phyloP scores from a whole-genome alignment of 768 basidiomycete species.

The Panus rudis region DNA sequence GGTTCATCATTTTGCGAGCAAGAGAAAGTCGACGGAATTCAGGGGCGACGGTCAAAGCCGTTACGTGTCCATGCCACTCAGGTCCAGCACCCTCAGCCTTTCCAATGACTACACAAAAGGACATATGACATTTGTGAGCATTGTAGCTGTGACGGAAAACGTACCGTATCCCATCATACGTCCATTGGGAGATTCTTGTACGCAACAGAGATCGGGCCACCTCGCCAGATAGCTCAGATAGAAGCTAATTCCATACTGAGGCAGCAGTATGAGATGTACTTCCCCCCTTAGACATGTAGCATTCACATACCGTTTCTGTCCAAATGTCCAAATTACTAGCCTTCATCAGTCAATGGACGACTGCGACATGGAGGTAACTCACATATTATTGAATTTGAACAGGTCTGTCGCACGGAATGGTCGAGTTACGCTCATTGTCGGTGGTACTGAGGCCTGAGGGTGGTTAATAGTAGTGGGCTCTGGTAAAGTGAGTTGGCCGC shows the following conservation, averaged over 20 bases:
- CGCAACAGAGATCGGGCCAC: constrained; percentile 89
- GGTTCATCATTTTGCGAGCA: constrained; percentile 78
- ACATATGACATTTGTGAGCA: neutral
- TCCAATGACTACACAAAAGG: constrained; percentile 62
- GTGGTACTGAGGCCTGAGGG: no score
- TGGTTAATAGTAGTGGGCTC: no score
- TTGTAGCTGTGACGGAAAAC: constrained; percentile 26
- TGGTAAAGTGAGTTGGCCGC: no score
- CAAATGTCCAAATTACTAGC: constrained; percentile 90
- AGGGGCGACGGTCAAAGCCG: constrained; percentile 91
- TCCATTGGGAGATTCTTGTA: constrained; percentile 73
- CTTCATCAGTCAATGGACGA: constrained; percentile 4
- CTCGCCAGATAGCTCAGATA: constrained; percentile 83
- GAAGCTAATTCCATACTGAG: constrained; percentile 80
- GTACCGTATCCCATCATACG: constrained; percentile 91
- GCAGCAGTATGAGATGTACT: neutral
- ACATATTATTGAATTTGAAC: constrained; percentile 92
- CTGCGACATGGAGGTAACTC: constrained; percentile 18
- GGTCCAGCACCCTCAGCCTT: constrained; percentile 75
- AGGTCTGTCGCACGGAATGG: constrained; percentile 86
- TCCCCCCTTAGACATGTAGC: neutral
- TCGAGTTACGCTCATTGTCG: constrained; percentile 71
- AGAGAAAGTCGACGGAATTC: constrained; percentile 85
- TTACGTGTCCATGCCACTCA: constrained; percentile 94
- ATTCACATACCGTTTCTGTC: constrained; percentile 83